These are phyloP conservation scores for Anisodus tanguticus DNA, from an alignment of 257 asterid genomes.

Conservation along the genomic window DNA sequence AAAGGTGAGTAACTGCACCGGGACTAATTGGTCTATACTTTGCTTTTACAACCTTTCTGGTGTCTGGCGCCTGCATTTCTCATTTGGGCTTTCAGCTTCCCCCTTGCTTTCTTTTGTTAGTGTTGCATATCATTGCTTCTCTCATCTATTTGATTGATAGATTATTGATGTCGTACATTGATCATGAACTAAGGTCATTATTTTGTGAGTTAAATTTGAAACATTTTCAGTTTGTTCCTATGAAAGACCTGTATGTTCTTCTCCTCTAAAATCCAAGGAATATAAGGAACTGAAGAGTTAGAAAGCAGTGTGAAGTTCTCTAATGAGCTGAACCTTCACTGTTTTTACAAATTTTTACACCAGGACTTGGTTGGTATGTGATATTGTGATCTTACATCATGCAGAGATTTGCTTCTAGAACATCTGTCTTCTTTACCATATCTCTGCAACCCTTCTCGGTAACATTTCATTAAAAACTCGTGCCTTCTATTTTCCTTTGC, in stretches of 20 bases:
- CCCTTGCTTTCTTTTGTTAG: background rate
- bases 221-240: conserved; percentile 16
- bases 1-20: conserved; percentile 20
- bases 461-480: background rate
- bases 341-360: background rate
- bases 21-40: background rate
- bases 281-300: conserved; percentile 18
- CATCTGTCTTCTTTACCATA: background rate
- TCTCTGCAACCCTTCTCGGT: conserved; percentile 14
- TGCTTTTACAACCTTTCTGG: conserved; percentile 4
- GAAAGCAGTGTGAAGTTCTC: background rate
- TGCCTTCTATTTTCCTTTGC: background rate
- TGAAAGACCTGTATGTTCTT: background rate
- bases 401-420: background rate
- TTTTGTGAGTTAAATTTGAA: background rate
- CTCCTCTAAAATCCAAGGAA: background rate
- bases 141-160: conserved; percentile 18
- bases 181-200: background rate
- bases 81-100: conserved; percentile 8
- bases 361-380: background rate
- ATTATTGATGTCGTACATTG: conserved; percentile 4
- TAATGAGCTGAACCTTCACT: background rate
- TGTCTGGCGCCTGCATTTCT: conserved; percentile 22
- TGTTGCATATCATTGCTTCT: conserved; percentile 10
- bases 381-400: background rate